Base-by-base conservation (phyloP, 140 eudicot species). In the Stevia rebaudiana region DNA sequence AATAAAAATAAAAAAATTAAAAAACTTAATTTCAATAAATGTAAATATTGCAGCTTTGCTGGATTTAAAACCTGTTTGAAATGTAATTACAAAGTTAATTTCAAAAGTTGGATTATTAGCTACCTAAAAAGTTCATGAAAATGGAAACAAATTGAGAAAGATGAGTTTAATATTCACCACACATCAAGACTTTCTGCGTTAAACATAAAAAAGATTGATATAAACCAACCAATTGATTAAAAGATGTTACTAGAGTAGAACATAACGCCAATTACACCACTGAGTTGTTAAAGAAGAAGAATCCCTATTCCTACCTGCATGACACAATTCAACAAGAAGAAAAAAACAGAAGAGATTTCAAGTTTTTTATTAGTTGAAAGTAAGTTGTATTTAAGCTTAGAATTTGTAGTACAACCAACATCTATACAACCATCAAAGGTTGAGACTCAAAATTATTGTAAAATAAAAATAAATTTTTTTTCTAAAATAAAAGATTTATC, bases 241-340 rank as follows among this genome's bases (percentile, higher is more conserved):
- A 85, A 85, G 56, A 89, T 89, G 74, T 82, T 71, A 65, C 95
- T 85, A 41, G 97, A 85, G 67, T 89, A 89, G 76, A 85, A 85
- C 25, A 89, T 69, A 74, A 89, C 86, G 44, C 90, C 97, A 76
- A 83, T 89, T 67, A 89, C 83, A 39, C 97, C 97, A 81, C 86
- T 80, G 53, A 86, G 86, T 78, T 89, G 97, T 55, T 89, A 95
- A 73, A 89, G 91, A 65, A 77, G 54, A 60, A 89, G 91, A 41
- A 89, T 56, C 30, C 97, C 97, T 73, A 82, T 85, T 65, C 97
- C 95, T 35, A 89, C 76, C 97, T 88, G 78, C 68, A 57, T 70
- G 31, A 76, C 19, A 64, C 21, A 61, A 23, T 36, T 37, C 37
- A 53, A 51, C 23, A 68, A 40, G 44, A 23, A 11, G 17, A 9